Evolutionary conservation across 202 grass and related monocot species (phyloP), one percentile per base, ranked within the genome.

Genomic region (Brachypodium distachyon): DNA sequence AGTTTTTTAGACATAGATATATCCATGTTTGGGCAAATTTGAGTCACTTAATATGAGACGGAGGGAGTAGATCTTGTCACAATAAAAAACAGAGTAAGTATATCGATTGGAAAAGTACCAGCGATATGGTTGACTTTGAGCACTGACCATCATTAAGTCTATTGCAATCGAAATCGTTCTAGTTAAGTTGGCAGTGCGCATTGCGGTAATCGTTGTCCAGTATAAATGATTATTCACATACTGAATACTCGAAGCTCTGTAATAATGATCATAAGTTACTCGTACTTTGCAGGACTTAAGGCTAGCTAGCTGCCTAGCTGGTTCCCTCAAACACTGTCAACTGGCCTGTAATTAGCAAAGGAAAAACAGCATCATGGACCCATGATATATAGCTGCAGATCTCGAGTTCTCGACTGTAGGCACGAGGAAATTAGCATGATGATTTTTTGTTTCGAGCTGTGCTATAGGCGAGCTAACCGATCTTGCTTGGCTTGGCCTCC

Each of bases 331-430:
- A n/a, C n/a, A 44, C 4, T 12, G 52, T 8, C 61, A 63, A 41
- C 14, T 22, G 21, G 36, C 19, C 36, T 65, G 37, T 7, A 27
- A 39, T 34, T 18, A 2, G 33, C 14, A 0, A 68, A 21, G 6
- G 27, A 21, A 62, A n/a, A 44, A 18, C 50, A 51, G 21, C 65
- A 73, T 73, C 14, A 82, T 78, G 73, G 49, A 50, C 18, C 29
- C 72, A 56, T 82, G 72, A 77, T 65, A n/a, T n/a, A n/a, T 10
- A 87, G n/a, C 39, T 82, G 61, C 42, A n/a, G n/a, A n/a, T n/a
- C n/a, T n/a, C n/a, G n/a, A n/a, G n/a, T n/a, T 70, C 27, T 8
- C 3, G 17, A n/a, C 72, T 31, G 63, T 16, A 16, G 61, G 33
- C 49, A 57, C 17, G 36, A 33, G 23, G 16, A 65, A 47, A 82